Conservation (phyloP, 345 rosid species). For the Salix udensis region DNA sequence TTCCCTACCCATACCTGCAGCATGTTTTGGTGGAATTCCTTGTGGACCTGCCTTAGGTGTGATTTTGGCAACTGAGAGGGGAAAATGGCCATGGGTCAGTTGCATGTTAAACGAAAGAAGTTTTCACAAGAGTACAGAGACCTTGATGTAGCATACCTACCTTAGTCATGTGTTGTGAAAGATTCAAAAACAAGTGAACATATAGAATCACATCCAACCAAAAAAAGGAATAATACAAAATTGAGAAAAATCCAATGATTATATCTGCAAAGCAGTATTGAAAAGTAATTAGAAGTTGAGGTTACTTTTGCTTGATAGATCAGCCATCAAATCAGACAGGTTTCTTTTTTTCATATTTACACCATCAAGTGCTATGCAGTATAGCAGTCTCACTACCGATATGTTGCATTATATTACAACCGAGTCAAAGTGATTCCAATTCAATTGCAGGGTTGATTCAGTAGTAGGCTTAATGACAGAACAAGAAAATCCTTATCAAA, state of each 20-base stretch:
- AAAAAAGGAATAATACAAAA: no score
- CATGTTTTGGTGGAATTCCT: no score
- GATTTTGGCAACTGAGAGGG: constrained; percentile 55
- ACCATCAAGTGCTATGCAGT: background rate
- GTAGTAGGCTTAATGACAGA: background rate
- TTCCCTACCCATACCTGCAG: background rate
- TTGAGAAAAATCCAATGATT: background rate
- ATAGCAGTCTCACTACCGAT: background rate
- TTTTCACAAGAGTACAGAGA: no score
- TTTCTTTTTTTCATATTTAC: background rate
- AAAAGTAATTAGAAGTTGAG: no score
- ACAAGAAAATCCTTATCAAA: background rate
- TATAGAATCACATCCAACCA: no score
- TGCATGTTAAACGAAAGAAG: background rate
- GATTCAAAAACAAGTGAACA: no score
- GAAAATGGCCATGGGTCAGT: constrained; percentile 5
- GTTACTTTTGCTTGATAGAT: no score
- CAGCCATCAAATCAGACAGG: background rate
- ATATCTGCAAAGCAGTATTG: background rate
- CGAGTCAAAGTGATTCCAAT: background rate
- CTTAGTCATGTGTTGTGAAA: no score
- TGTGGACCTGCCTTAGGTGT: background rate
- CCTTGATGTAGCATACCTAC: no score
- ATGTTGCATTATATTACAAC: background rate
- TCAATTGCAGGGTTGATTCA: background rate